Conservation (phyloP, 345 rosid genomes). For the Xanthoceras sorbifolium region DNA sequence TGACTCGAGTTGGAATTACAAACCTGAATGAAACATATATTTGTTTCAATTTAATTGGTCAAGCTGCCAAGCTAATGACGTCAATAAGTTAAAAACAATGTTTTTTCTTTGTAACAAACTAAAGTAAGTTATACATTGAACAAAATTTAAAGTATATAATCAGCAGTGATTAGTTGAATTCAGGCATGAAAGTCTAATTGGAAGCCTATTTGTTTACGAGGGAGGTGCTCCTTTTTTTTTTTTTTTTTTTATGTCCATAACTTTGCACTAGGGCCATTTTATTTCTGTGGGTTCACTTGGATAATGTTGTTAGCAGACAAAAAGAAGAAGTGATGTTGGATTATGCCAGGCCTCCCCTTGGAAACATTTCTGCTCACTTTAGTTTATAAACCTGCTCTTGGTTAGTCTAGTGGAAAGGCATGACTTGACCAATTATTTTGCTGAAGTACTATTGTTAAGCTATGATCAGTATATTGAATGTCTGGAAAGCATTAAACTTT, state of each 20-base stretch:
- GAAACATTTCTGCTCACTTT: background rate
- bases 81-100: background rate
- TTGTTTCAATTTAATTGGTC: background rate
- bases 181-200: background rate
- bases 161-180: background rate
- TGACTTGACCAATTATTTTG: background rate
- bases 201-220: background rate
- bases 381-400: background rate
- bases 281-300: background rate
- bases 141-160: background rate
- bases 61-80: background rate
- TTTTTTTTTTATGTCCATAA: background rate
- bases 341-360: background rate
- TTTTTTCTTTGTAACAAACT: background rate
- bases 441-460: background rate
- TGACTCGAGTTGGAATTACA: background rate
- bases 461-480: slow-evolving; percentile 1
- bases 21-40: background rate
- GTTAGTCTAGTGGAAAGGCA: background rate
- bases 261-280: background rate
- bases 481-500: background rate
- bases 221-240: background rate
- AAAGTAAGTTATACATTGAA: background rate
- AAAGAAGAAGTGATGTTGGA: background rate
- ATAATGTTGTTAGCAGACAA: slow-evolving; percentile 1